Percentiles rank a stretch among this genome's conserved stretches.
Evolutionary conservation across 1,139 yeast species (phyloP).

Genomic region (Hyphopichia pseudoburtonii): DNA sequence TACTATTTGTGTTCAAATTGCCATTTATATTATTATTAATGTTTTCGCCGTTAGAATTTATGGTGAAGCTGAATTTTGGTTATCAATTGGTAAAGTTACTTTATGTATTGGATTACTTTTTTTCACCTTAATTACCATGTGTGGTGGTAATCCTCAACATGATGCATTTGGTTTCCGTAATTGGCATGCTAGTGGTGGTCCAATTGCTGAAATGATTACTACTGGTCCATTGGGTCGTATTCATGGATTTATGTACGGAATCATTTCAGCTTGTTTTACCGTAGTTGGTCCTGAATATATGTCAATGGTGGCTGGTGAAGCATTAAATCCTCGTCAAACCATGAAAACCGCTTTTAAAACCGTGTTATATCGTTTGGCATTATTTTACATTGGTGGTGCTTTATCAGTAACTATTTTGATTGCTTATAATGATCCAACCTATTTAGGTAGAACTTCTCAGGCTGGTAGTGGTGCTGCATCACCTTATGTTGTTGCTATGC

Average conservation of each 20-base stretch:
- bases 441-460: slow-evolving; percentile 22
- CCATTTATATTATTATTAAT: slow-evolving; percentile 61
- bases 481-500: slow-evolving; percentile 48
- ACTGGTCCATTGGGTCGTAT: slow-evolving; percentile 65
- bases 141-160: slow-evolving; percentile 75
- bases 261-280: slow-evolving; percentile 63
- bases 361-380: slow-evolving; percentile 68
- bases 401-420: slow-evolving; percentile 40
- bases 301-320: slow-evolving; percentile 83
- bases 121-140: slow-evolving; percentile 77
- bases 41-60: slow-evolving; percentile 69
- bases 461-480: slow-evolving; percentile 35
- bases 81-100: slow-evolving; percentile 69
- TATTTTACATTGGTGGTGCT: slow-evolving; percentile 61
- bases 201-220: slow-evolving; percentile 54
- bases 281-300: slow-evolving; percentile 86
- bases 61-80: slow-evolving; percentile 83
- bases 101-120: slow-evolving; percentile 70
- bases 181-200: slow-evolving; percentile 52
- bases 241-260: slow-evolving; percentile 66
- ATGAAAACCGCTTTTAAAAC: slow-evolving; percentile 78
- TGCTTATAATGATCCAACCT: slow-evolving; percentile 41
- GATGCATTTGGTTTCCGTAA: slow-evolving; percentile 68
- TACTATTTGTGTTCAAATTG: slow-evolving; percentile 62
- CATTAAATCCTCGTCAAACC: slow-evolving; percentile 71